Conservation (phyloP, 768 basidiomycete species). For the Cyclocybe aegerita region DNA sequence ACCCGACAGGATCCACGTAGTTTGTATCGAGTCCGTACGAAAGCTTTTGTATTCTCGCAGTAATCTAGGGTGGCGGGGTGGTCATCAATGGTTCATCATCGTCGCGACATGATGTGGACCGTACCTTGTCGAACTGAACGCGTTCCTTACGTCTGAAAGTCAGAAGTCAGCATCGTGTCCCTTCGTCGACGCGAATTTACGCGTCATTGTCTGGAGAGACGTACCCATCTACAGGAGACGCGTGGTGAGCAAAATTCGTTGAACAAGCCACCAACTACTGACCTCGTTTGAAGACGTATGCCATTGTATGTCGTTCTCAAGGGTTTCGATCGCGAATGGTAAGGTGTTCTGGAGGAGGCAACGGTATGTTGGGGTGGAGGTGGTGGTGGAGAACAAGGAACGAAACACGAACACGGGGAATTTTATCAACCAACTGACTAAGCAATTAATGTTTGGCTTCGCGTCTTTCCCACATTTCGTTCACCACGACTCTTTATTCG, state of each 20-base stretch:
- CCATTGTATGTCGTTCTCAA: slow-evolving; percentile 20
- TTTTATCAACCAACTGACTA: slow-evolving; percentile 33
- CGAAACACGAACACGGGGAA: slow-evolving; percentile 23
- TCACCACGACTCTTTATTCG: not conserved
- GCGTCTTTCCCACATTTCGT: slow-evolving; percentile 3
- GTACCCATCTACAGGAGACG: slow-evolving; percentile 41
- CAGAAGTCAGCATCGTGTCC: slow-evolving; percentile 15
- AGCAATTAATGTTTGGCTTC: slow-evolving; percentile 24
- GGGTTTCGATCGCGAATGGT: not conserved
- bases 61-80: slow-evolving; percentile 54
- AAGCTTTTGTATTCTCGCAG: slow-evolving; percentile 82
- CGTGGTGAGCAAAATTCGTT: too few species aligned
- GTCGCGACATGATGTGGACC: slow-evolving; percentile 15
- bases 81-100: slow-evolving; percentile 13
- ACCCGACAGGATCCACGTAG: slow-evolving; percentile 94
- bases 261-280: slow-evolving; percentile 8
- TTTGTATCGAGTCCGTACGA: slow-evolving; percentile 95
- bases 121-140: slow-evolving; percentile 90
- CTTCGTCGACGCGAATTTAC: slow-evolving; percentile 31
- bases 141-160: slow-evolving; percentile 76
- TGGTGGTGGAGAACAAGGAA: slow-evolving; percentile 20
- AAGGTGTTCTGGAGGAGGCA: not conserved
- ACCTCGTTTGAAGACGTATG: slow-evolving; percentile 43
- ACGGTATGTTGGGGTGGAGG: not conserved
- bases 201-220: slow-evolving; percentile 28